Base-by-base conservation (phyloP, 148 eudicot species). In the Oxyria digyna region DNA sequence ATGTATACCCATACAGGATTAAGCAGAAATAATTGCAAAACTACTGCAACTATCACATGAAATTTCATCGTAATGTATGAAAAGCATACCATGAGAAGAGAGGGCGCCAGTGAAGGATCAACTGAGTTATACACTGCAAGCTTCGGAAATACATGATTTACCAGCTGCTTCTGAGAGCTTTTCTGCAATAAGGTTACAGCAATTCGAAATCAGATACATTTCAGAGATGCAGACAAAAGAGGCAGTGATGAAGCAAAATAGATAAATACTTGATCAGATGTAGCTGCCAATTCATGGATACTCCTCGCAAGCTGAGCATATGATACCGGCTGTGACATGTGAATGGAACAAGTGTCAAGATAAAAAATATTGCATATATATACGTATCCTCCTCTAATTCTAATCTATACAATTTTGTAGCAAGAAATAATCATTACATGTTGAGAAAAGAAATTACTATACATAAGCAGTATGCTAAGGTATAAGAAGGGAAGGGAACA, bases 51-150 rank as follows among this genome's bases (percentile, higher is more conserved):
- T 21, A 24, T 23, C 62, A 23, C 59, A 12, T 54, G 31, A 10
- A 54, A 54, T 54, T 54, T 23, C 31, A 54, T 24, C 62, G 31
- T 23, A 54, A 54, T 13, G 13, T 21, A 59, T 23, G 20, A 66
- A 72, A 50, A 67, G 45, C 78, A 67, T 85, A 94, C 99, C 99
- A 94, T 94, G 45, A 94, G 88, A 78, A 94, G 97, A 54, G 99
- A 94, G 32, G 99, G 99, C 26, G 99, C 99, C 80, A 94, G 67
- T 29, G 99, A 90, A 62, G 99, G 99, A 68, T 94, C 99, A 64
- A 94, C 99, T 29, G 99, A 94, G 79, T 94, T 94, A 84, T 94
- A 94, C 26, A 94, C 97, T n/a, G 99, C 99, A 73, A 94, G 99
- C 78, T 90, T 94, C n/a, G 99, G 99, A 75, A 94, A 94, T 31